Evolutionary conservation across 768 basidiomycete species (phyloP), one percentile per base, ranked within the genome.

Genomic region (Sistotremastrum niveocremeum): DNA sequence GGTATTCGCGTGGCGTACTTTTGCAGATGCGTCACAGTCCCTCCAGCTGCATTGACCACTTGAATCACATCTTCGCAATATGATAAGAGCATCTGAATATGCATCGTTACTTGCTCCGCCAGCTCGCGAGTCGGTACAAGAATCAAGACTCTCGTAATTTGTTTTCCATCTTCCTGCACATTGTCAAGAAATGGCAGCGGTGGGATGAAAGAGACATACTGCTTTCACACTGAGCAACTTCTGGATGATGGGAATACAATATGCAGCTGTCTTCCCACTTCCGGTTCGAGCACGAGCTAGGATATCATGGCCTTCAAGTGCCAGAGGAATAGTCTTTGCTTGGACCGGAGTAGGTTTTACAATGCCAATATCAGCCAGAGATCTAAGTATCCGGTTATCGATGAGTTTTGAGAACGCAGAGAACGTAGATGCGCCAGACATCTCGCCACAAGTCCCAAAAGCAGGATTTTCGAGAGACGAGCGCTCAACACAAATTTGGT

Each of bases 231-330:
- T 76, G 45, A 97, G 57, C 28, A 98, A 79, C 61, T 89, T 93
- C 60, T 98, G 91, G 0, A 88, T 68, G 29, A 93, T 65, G 0
- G 95, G 95, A 7, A 98, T 72, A 54, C 86, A 88, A 60, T 99
- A 99, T 2, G 95, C 90, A 3, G 85, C 88, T 0, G 95, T 99
- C 68, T 99, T 99, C 29, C 95, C 95, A 47, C 87, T 91, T 11
- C 95, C 95, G 3, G 95, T 99, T 33, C 88, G 76, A 2, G 95
- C 94, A 39, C 88, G 76, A 12, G 93, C 94, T 33, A 99, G 77
- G 45, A 99, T 84, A 61, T 99, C 95, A 34, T 72, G 69, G 52
- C 82, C 79, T 61, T 90, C 84, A 34, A 99, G 73, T 1, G 93
- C 89, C 11, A 94, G 72, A 1, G 94, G 93, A 41, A 99, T 93